Percentiles rank a stretch among this genome's conserved stretches.
Evolutionary conservation across 305 asterid genomes (phyloP).

Genomic region (Stenogyne calaminthoides): DNA sequence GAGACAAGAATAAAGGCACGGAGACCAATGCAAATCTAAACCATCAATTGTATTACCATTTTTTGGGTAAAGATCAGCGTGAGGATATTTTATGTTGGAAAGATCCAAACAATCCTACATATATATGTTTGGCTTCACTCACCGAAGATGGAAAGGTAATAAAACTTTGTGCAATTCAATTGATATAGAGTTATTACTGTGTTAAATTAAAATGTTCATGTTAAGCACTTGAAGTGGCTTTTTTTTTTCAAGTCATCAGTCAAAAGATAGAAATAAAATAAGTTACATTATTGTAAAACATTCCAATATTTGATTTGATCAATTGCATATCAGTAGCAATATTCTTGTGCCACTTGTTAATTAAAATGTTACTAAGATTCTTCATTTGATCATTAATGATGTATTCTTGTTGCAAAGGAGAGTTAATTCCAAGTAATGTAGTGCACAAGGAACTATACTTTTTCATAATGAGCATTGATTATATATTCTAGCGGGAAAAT

Average conservation of each 20-base stretch:
- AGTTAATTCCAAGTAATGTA: neutral
- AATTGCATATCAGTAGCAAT: too few relatives aligned
- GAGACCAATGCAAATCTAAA: constrained; percentile 76
- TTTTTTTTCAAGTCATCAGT: too few relatives aligned
- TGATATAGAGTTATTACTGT: neutral
- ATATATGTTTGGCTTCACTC: constrained; percentile 64
- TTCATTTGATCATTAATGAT: neutral
- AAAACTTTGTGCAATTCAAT: constrained; percentile 4
- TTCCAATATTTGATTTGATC: too few relatives aligned
- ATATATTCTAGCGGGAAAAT: too few relatives aligned
- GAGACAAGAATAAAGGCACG: constrained; percentile 79
- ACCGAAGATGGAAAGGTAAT: constrained; percentile 93
- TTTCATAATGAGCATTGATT: too few relatives aligned
- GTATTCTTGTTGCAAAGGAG: constrained; percentile 6
- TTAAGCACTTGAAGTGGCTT: too few relatives aligned
- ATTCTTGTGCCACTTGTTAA: too few relatives aligned
- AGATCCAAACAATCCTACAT: constrained; percentile 77
- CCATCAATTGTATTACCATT: constrained; percentile 85
- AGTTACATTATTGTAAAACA: too few relatives aligned
- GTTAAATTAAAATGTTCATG: neutral
- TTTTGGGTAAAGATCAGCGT: constrained; percentile 79
- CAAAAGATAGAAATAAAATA: too few relatives aligned
- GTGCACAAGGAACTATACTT: neutral
- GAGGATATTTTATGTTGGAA: constrained; percentile 90
- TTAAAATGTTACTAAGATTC: neutral